phyloP scores from a whole-genome alignment of 768 basidiomycete genomes.

The Leccinum broughii region DNA sequence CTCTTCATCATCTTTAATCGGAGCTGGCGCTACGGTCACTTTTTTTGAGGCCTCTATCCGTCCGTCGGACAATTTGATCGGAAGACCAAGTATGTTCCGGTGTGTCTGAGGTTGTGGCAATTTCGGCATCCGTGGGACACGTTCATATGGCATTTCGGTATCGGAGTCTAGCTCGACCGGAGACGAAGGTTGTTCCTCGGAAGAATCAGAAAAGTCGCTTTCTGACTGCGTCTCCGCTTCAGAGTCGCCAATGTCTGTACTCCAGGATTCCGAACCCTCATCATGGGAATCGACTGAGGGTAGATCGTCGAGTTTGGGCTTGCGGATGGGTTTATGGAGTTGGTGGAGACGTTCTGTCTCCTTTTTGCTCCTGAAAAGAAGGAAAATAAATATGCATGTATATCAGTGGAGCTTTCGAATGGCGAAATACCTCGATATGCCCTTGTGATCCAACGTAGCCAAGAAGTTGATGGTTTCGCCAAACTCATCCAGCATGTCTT shows the following conservation, averaged over 20 bases:
- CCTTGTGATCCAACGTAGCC: conserved; percentile 66
- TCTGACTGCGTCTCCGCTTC: conserved; percentile 26
- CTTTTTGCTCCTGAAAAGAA: conserved; percentile 70
- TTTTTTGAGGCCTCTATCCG: conserved; percentile 62
- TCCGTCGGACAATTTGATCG: conserved; percentile 86
- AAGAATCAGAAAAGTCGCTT: conserved; percentile 9
- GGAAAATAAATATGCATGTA: conserved; percentile 6
- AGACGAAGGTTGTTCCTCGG: conserved; percentile 9
- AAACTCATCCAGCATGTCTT: conserved; percentile 65
- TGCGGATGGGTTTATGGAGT: conserved; percentile 56
- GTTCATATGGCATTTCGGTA: conserved; percentile 76
- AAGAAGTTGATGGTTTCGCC: conserved; percentile 68
- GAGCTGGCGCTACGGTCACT: conserved; percentile 19
- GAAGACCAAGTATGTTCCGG: conserved; percentile 61
- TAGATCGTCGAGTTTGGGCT: conserved; percentile 53
- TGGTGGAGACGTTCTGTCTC: conserved; percentile 73
- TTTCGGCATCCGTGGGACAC: conserved; percentile 51
- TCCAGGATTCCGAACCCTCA: conserved; percentile 55
- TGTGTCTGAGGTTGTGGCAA: conserved; percentile 47
- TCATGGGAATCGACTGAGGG: conserved; percentile 70
- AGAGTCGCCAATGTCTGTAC: conserved; percentile 42
- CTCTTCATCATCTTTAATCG: conserved; percentile 31
- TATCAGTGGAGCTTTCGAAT: not conserved
- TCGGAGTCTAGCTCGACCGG: conserved; percentile 44
- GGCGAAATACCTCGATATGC: conserved; percentile 69